Evolutionary conservation across 1,284 basidiomycete species (phyloP), one percentile per base, ranked within the genome.

Genomic region (Athelia psychrophila): DNA sequence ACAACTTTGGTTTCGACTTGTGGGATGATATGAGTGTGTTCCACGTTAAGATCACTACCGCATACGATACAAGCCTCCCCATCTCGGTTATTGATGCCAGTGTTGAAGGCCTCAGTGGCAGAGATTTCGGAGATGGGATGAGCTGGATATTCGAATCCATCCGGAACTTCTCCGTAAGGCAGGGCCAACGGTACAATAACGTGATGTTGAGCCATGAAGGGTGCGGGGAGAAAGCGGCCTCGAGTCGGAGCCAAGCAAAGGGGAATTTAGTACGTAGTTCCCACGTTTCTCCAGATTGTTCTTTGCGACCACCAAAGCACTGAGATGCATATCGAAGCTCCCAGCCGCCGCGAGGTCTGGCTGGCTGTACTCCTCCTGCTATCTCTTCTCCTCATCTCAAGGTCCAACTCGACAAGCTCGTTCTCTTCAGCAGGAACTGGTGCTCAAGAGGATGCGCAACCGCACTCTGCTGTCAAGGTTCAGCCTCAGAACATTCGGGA

Each of bases 291-390:
- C 6, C 27, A 30, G 27, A 5, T 30, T 30, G 27, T 30, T 30
- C 13, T 13, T 30, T 30, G 27, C 27, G 13, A 6, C 27, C 13
- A 30, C 27, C 27, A 6, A 30, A 13, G 27, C 27, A 30, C 38
- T 23, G 33, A 51, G 45, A 70, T 73, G 70, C 57, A 63, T 53
- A 60, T 61, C 49, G 59, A 70, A 25, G 58, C 68, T 19, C 78
- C 77, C n/a, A 76, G 75, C 3, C 64, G 59, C 51, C 73, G 84
- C 48, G 81, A 88, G 63, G 60, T 76, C 49, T 49, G 74, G 55
- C 64, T 86, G 42, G 72, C 83, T 30, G 58, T 63, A 40, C 54
- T 78, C 23, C 68, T 86, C 8, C 70, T 84, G 48, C 27, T 75
- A 32, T 60, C 72, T 12, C 66, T 85, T 32, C 64, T 81, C 42